Conservation (phyloP, 805 yeast genomes). For the Lipomyces oligophaga region DNA sequence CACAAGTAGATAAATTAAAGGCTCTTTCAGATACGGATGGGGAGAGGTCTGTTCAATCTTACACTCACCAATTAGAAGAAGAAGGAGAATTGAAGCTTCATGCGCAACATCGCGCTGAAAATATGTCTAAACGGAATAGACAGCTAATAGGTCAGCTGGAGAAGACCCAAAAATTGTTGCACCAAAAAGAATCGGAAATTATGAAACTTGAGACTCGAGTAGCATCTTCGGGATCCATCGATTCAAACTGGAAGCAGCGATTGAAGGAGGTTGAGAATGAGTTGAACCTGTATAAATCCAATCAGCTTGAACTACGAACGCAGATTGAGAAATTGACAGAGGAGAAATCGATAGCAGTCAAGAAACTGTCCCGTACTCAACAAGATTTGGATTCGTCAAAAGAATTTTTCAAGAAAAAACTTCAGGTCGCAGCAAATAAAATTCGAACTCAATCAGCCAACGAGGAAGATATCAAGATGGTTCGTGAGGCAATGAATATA, state of each 20-base stretch:
- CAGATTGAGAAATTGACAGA: neutral
- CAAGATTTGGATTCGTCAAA: slow-evolving; percentile 10
- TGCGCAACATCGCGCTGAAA: slow-evolving; percentile 20
- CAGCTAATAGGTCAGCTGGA: slow-evolving; percentile 3
- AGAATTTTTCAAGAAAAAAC: slow-evolving; percentile 7
- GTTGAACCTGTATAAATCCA: slow-evolving; percentile 1
- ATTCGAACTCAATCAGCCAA: neutral
- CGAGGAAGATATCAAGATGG: neutral
- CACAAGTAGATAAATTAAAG: neutral
- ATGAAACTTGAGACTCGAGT: neutral
- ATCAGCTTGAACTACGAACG: neutral
- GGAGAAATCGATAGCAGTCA: slow-evolving; percentile 5
- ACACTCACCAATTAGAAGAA: slow-evolving; percentile 9
- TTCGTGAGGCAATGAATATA: neutral
- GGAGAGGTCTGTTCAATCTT: neutral
- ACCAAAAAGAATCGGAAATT: slow-evolving; percentile 2
- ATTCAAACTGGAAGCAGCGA: slow-evolving; percentile 4
- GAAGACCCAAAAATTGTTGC: slow-evolving; percentile 3
- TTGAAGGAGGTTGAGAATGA: slow-evolving; percentile 4
- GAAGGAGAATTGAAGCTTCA: slow-evolving; percentile 18
- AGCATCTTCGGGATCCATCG: neutral
- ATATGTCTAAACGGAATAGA: slow-evolving; percentile 9
- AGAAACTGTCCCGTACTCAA: neutral
- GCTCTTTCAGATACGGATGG: neutral
- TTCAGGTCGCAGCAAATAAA: slow-evolving; percentile 3